Base-by-base conservation (phyloP, 1,284 basidiomycete species). In the Pseudozyma sp. region DNA sequence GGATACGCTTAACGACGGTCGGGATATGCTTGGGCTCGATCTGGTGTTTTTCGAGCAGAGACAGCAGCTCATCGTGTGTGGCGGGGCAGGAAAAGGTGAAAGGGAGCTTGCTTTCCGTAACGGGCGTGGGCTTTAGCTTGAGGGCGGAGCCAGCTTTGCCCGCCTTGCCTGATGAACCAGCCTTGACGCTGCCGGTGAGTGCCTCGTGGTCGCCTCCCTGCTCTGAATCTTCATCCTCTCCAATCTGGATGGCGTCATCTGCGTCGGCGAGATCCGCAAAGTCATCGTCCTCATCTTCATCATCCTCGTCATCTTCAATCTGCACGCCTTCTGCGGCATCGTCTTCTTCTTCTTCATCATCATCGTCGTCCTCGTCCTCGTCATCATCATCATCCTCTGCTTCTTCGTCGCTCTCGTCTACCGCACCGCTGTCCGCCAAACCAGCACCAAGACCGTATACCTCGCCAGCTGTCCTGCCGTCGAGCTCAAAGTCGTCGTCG, bases 21-120 rank as follows among this genome's bases (percentile, higher is more conserved):
- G 92, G 89, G 7, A 97, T 85, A 68, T 96, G 91, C 40, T 72
- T 68, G 16, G 76, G 61, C 39, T 69, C 59, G 44, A 82, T 77
- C 6, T 88, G 86, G 19, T 95, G 83, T 40, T 87, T 87, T 19
- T 92, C 89, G 2, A 97, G 84, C 16, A 96, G 90, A 19, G 92
- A 89, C 44, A 97, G 88, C 74, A 99, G 92, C 69, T 97, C 93
- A 51, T 93, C 92, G 76, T 98, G 94, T 3, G 87, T 90, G 7
- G 88, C 85, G 0, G 97, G 97, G 80, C 94, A 97, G 30, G 92
- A 88, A 85, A 97, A 99, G 1, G 93, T 97, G 84, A 89, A 99
- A 0, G 96, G 95, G 2, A 98, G 6, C 72, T 65, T 72, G 46
- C 61, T 67, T 4, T 57, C 61, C 7, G 57, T 48, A 54, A 71